Evolutionary conservation across 495 filamentous ascomycete species (phyloP).

Genomic region (Astrothelium subdiscretum): DNA sequence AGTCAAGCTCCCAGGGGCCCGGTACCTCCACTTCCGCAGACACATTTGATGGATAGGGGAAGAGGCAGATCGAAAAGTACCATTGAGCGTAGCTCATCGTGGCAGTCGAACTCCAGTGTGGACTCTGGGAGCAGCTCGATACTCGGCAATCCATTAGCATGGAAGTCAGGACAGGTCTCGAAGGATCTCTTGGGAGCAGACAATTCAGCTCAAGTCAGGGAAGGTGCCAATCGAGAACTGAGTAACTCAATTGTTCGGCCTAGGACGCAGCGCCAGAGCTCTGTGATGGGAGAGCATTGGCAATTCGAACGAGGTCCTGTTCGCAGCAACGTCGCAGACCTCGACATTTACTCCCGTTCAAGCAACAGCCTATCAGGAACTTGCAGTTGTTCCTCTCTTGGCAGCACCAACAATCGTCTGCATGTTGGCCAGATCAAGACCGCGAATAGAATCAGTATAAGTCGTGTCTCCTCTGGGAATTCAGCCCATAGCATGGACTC

Average conservation of each 20-base stretch:
- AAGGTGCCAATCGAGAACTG: slow-evolving; percentile 5
- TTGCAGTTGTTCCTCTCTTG: slow-evolving; percentile 5
- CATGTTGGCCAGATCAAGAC: slow-evolving; percentile 9
- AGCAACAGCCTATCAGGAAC: slow-evolving; percentile 3
- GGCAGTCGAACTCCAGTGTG: slow-evolving; percentile 12
- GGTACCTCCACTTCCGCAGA: slow-evolving; percentile 16
- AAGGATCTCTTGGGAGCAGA: slow-evolving; percentile 8
- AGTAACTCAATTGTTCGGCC: background rate
- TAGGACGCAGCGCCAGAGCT: background rate
- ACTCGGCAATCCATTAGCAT: slow-evolving; percentile 6
- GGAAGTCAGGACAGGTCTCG: slow-evolving; percentile 4
- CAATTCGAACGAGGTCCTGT: slow-evolving; percentile 5
- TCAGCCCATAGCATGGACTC: slow-evolving; percentile 1
- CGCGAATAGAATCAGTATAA: slow-evolving; percentile 12
- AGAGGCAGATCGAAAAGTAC: background rate
- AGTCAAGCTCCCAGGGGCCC: slow-evolving; percentile 12
- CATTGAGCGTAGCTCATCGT: slow-evolving; percentile 2
- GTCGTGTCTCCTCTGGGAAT: slow-evolving; percentile 8
- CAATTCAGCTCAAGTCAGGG: slow-evolving; percentile 7
- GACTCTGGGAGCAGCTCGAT: slow-evolving; percentile 18
- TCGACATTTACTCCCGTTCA: slow-evolving; percentile 1
- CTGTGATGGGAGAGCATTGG: background rate
- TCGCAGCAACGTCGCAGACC: slow-evolving; percentile 11
- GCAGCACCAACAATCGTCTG: slow-evolving; percentile 7
- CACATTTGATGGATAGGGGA: background rate